Base-by-base conservation (phyloP, 1,284 basidiomycete genomes). In the Boletellus sp. region DNA sequence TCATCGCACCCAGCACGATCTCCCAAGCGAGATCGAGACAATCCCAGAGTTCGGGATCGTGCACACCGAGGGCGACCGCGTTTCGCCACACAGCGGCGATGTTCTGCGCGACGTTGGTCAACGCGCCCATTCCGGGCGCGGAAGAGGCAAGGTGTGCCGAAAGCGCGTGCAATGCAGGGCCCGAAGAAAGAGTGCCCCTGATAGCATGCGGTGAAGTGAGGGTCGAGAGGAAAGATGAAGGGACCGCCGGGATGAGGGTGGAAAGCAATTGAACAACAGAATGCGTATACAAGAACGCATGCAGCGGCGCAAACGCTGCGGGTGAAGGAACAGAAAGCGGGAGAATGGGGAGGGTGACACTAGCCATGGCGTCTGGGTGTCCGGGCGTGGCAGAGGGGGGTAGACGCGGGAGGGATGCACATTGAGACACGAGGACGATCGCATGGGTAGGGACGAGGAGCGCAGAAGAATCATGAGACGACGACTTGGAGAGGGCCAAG, bases 71-170 rank as follows among this genome's bases (percentile, higher is more conserved):
- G 3, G 82, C 78, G 44, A 81, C 80, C 58, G 83, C 76, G 61
- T 88, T 85, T 55, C 81, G 77, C 88, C 88, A 91, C 16, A 89
- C 73, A 48, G 83, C 85, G 60, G 85, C 87, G 33, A 87, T 76
- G 59, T 81, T 78, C n/a, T 79, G 76, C 3, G 81, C 78, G 54
- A 80, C 76, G n/a, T 73, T 71, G 39, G 77, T 78, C 15, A 86
- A 71, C 0, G 71, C 75, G 45, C 74, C 71, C 55, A 81, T 70
- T 22, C 65, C 64, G 2, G 74, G 71, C 16, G 74, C 70, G 56
- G 73, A 60, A 12, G 62, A 75, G 24, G 81, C 52, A 44, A 72
- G 73, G 62, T 79, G 78, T 4, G 71, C 58, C 4, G 83, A 80
- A 37, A 84, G 75, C 47, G 75, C 74, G 60, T 82, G 79, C 41